Base-by-base conservation (phyloP, 177 flowering plant genomes). In the Tripterygium wilfordii region DNA sequence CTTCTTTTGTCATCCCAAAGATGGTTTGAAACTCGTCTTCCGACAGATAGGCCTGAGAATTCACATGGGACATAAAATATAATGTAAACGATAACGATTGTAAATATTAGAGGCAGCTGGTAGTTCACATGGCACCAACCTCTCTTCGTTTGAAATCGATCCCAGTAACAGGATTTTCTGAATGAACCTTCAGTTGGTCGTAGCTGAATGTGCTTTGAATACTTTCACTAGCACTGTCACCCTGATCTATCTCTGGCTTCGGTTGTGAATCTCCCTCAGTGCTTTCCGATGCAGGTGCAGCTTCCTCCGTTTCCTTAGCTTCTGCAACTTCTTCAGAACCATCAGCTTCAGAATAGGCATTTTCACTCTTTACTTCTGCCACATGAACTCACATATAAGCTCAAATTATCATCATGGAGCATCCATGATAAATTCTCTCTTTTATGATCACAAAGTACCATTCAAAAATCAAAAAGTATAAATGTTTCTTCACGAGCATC, bases 81-180 rank as follows among this genome's bases (percentile, higher is more conserved):
- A 20, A 30, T 2, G 33, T 3, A 25, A 26, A 15, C 36, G 29
- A 19, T 10, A 2, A 23, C 36, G n/a, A 21, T n/a, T n/a, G n/a
- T n/a, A 29, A 38, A 0, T 26, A 21, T 14, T 31, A 15, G 45
- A 15, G 30, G 10, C 14, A 45, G 35, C 12, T 17, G 28, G 12
- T 1, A 15, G 42, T n/a, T n/a, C n/a, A n/a, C n/a, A n/a, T 2
- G 10, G 16, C 2, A 66, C 75, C 3, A 26, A 94, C 99, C 96
- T 94, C 99, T 74, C 97, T 84, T 29, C 76, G 58, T 52, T 86
- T 88, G 38, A 76, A 79, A 65, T 92, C 96, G 39, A 92, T 88
- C 61, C 96, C 95, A 15, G 66, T 77, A 7, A 75, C 94, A 16
- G 96, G 98, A 46, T 86, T 78, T 2, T 79, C 81, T 3, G 98